Conservation (phyloP, 2,329 filamentous ascomycete species). For the Sarocladium brachiariae region DNA sequence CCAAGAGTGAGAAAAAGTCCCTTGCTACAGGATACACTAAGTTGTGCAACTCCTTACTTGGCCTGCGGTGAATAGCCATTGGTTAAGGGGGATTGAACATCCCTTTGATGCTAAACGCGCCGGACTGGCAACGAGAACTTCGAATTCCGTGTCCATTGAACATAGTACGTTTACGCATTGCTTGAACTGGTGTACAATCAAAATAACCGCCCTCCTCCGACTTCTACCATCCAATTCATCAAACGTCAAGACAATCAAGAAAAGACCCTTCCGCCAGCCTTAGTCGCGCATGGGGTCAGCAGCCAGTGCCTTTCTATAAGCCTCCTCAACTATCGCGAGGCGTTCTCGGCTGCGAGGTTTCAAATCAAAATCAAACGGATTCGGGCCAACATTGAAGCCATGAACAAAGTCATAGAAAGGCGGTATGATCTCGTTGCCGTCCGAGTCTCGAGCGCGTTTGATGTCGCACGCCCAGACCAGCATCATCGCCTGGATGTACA, state of each 20-base stretch:
- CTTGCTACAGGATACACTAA: neutral
- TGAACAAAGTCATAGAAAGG: conserved; percentile 4
- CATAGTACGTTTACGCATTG: too few species aligned
- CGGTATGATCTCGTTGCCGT: conserved; percentile 1
- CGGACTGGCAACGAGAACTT: neutral
- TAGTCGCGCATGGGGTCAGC: neutral
- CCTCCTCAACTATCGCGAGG: neutral
- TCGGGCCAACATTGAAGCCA: conserved; percentile 6
- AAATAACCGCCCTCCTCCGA: too few species aligned
- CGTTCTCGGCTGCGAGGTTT: neutral
- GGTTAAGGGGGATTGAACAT: too few species aligned
- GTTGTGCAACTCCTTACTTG: too few species aligned
- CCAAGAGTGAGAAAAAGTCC: too few species aligned
- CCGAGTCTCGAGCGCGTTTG: neutral
- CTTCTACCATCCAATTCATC: too few species aligned
- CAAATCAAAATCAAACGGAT: conserved; percentile 2
- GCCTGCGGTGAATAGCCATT: too few species aligned
- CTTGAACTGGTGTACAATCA: too few species aligned
- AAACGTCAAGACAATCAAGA: too few species aligned
- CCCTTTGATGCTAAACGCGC: conserved; percentile 12
- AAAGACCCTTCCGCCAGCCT: too few species aligned
- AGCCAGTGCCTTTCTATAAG: neutral
- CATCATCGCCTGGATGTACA: conserved; percentile 8
- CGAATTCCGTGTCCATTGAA: too few species aligned
- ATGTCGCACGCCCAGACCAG: conserved; percentile 7